Conservation (phyloP, 345 rosid genomes). For the Acer negundo region DNA sequence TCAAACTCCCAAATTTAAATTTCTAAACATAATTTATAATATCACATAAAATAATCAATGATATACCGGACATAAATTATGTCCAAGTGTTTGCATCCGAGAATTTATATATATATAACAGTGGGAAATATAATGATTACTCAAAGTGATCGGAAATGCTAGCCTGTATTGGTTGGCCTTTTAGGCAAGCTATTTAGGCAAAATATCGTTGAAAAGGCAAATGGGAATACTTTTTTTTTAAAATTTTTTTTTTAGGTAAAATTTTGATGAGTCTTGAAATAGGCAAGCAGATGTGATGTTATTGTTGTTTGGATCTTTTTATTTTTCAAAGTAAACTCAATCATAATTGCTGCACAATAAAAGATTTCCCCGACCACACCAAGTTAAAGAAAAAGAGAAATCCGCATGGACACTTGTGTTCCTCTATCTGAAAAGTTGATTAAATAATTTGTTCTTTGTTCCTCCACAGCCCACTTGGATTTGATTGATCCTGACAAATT, state of each 20-base stretch:
- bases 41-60: too few species aligned
- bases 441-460: neutral
- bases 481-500: constrained; percentile 10
- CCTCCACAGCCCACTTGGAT: constrained; percentile 2
- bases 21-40: too few species aligned
- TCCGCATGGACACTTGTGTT: neutral
- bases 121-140: neutral
- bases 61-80: too few species aligned
- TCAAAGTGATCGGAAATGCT: neutral
- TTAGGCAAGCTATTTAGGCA: neutral
- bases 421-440: constrained; percentile 15
- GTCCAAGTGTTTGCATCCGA: too few species aligned
- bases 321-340: neutral
- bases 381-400: neutral
- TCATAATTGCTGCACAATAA: too few species aligned
- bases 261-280: constrained; percentile 23
- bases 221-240: neutral
- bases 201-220: neutral
- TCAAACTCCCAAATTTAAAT: too few species aligned
- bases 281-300: constrained; percentile 33
- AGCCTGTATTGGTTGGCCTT: neutral
- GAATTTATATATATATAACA: too few species aligned
- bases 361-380: neutral
- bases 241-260: neutral
- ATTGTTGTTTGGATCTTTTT: constrained; percentile 21